Base-by-base conservation (phyloP, 208 protist species). In the Entamoeba invadens region DNA sequence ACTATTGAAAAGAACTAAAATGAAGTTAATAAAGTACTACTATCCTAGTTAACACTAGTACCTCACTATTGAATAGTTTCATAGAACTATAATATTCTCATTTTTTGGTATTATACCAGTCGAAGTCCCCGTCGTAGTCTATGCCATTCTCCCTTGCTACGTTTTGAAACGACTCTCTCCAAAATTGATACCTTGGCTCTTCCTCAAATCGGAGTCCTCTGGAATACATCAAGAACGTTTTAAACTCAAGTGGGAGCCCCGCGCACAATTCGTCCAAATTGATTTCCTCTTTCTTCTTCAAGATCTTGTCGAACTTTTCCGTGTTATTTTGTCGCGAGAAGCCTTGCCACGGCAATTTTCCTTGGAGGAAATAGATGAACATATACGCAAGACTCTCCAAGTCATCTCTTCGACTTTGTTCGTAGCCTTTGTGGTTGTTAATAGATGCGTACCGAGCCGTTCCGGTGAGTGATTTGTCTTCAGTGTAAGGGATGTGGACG, bases 401-500 rank as follows among this genome's bases (percentile, higher is more conserved):
- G 95, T 99, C 98, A 94, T 99, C 98, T 47, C 98, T 96, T 38
- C 98, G 96, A 25, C 94, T 96, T 94, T 98, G 97, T 93, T 98
- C 98, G 57, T 99, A 98, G 91, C 99, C 99, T 46, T 99, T 95
- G 96, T 99, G 99, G 18, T 98, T 99, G 97, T 99, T 99, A 94
- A 99, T 98, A 77, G 96, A 98, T 87, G 98, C 99, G 96, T 99
- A 99, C 47, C 99, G 97, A 18, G 98, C 98, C 42, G 99, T 99
- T 50, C 99, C 99, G 21, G 98, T 99, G 8, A 99, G 96, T 92
- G 97, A 98, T 96, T 99, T 99, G 94, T 99, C 97, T 94, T 99
- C 98, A 93, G 98, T 97, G 96, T 99, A 99, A 1, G 98, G 97
- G 92, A 99, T 99, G 96, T 99, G 99, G 94, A 97, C 95, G 95